Evolutionary conservation across 495 filamentous ascomycete species (phyloP), one percentile per base, ranked within the genome.

Genomic region (Acidiella bohemica): DNA sequence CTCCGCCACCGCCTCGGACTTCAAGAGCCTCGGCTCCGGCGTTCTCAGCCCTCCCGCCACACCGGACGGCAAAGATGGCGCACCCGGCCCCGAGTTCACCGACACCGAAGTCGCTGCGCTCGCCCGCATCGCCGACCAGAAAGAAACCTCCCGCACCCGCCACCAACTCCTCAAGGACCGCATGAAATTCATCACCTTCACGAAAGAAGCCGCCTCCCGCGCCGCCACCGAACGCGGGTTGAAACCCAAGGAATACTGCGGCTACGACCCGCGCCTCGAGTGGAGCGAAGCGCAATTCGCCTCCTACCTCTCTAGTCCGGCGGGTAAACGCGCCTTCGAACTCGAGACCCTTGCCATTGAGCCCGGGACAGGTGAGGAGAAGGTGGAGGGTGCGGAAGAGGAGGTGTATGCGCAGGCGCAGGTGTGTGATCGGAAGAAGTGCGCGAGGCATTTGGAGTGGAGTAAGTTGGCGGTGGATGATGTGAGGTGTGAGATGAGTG

Each of bases 221-320:
- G 25, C 36, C 4, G 58, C 59, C 5, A 56, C 53, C 23, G 41
- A 52, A 21, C 50, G 55, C 27, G 59, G 54, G n/a, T 42, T 59
- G 2, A 62, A 64, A 35, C 36, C 41, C 3, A 80, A 80, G 51
- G 68, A 73, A 41, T 68, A 78, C 35, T 82, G 78, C 47, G 78
- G 78, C 14, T 80, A 74, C 45, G 76, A 81, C 53, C 54, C 65
- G 12, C 60, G 76, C 19, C 58, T 81, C 2, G 58, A 70, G 1
- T 75, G 76, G 71, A 67, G 67, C 11, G 73, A 78, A 41, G 62
- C 66, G 29, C 68, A 79, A 50, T 80, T 82, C 49, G 63, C 42
- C 1, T 12, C 9, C 3, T 69, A 63, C 61, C 40, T 51, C 1
- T 36, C 53, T 8, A 47, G 48, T 11, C 39, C 39, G n/a, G 42